Conservation (phyloP, 345 rosid genomes). For the Eutrema yunnanense region DNA sequence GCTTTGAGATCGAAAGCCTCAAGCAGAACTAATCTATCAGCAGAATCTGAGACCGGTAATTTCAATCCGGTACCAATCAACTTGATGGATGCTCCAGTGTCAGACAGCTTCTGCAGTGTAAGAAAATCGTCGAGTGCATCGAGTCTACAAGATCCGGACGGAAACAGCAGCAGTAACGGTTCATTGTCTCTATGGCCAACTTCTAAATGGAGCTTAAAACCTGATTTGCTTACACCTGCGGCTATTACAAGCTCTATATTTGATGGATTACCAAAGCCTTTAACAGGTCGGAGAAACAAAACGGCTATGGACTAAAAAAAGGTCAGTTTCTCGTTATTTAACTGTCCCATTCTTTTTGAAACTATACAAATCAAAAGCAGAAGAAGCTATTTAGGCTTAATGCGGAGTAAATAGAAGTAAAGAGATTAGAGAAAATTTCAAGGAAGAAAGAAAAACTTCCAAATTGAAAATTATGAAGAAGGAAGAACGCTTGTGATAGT, state of each 20-base stretch:
- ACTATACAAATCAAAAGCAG: constrained; percentile 25
- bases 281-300: constrained; percentile 61
- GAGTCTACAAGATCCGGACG: constrained; percentile 64
- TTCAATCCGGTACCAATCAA: constrained; percentile 36
- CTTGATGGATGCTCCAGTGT: constrained; percentile 30
- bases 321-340: constrained; percentile 22
- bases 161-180: constrained; percentile 13
- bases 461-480: not conserved
- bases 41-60: constrained; percentile 35
- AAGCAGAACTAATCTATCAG: constrained; percentile 32
- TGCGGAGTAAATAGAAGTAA: constrained; percentile 30
- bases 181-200: constrained; percentile 49
- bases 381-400: constrained; percentile 19
- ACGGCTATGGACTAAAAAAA: constrained; percentile 66
- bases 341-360: constrained; percentile 14
- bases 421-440: constrained; percentile 14
- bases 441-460: constrained; percentile 3
- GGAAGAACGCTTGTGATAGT: constrained; percentile 5
- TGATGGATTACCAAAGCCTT: constrained; percentile 57
- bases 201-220: constrained; percentile 59
- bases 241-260: constrained; percentile 59
- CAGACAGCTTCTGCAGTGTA: constrained; percentile 39
- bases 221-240: constrained; percentile 60
- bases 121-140: constrained; percentile 88
- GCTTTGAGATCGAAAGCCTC: constrained; percentile 71